phyloP scores from a whole-genome alignment of 768 basidiomycete species.

The Phaffia tasmanica region DNA sequence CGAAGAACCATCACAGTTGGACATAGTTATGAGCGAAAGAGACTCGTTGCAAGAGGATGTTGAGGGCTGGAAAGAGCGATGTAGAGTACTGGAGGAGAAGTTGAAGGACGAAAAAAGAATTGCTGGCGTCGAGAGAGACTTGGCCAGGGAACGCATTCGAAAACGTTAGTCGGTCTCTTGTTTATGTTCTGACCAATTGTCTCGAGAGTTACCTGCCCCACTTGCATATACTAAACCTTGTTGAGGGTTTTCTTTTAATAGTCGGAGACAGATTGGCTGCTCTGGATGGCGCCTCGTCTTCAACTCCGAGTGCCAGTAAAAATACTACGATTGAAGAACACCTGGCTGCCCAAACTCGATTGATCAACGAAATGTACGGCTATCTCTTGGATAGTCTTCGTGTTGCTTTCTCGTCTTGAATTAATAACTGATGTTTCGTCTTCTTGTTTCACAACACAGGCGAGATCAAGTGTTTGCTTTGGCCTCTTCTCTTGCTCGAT shows the following conservation, averaged over 20 bases:
- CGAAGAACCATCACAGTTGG: constrained; percentile 22
- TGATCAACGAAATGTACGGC: constrained; percentile 36
- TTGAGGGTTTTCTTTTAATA: constrained; percentile 9
- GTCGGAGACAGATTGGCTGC: constrained; percentile 34
- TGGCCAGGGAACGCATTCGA: constrained; percentile 54
- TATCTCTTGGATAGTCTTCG: too few species aligned
- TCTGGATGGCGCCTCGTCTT: constrained; percentile 26
- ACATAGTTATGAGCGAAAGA: constrained; percentile 73
- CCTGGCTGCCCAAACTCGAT: constrained; percentile 31
- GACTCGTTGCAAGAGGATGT: constrained; percentile 82
- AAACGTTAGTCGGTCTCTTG: constrained; percentile 32
- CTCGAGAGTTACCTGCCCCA: not conserved
- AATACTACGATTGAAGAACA: constrained; percentile 24
- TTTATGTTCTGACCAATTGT: not conserved
- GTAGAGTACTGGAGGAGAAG: constrained; percentile 64
- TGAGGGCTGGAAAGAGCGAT: constrained; percentile 70
- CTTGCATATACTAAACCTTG: not conserved
- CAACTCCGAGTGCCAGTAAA: constrained; percentile 14
- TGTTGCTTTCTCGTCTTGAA: too few species aligned
- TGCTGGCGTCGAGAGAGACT: constrained; percentile 66
- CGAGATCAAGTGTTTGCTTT: constrained; percentile 41
- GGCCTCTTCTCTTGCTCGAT: constrained; percentile 34
- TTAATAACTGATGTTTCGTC: too few species aligned
- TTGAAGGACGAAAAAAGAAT: constrained; percentile 53
- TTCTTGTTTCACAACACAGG: too few species aligned